Base-by-base conservation (phyloP, 176 grass and related monocot species). In the Phoenix dactylifera region DNA sequence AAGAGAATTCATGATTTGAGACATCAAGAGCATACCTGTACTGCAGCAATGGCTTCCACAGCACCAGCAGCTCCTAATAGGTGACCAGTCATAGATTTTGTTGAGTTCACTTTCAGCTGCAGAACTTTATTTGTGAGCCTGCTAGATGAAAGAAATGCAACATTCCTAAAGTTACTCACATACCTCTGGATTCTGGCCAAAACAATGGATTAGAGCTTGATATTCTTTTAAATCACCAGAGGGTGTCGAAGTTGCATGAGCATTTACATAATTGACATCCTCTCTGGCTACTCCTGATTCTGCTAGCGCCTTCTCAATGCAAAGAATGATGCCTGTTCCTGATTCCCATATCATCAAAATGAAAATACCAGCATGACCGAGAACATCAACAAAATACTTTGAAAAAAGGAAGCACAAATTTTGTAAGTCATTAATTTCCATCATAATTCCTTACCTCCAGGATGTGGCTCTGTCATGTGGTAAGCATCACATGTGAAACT, bases 401-500 rank as follows among this genome's bases (percentile, higher is more conserved):
- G 35, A 60, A 50, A 14, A 72, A 16, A 58, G n/a, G 35, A 58
- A 18, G 16, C 17, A 32, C 32, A 50, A 78, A 23, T 16, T 30
- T 24, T 64, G 26, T 18, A 24, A 15, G 18, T 16, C 23, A 65
- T 4, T 50, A 44, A 35, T 18, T 60, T 15, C 44, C 39, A 18
- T 65, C 75, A 24, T 58, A 3, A 49, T 30, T 72, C 35, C 25
- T 87, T 72, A 89, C 94, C 94, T 80, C 93, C 88, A 78, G 88
- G 94, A 81, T 99, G 94, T 25, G 94, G 94, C 64, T 98, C 87
- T 1, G 94, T 99, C 85, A 99, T 87, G 71, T 99, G 94, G 76
- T 99, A 93, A 25, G 94, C 94, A 85, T 99, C 94, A 57, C 87
- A 99, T 30, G 85, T 99, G 57, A 99, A 99, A 64, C 94, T 99